phyloP scores from a whole-genome alignment of 345 rosid genomes.

The Citrus maxima region DNA sequence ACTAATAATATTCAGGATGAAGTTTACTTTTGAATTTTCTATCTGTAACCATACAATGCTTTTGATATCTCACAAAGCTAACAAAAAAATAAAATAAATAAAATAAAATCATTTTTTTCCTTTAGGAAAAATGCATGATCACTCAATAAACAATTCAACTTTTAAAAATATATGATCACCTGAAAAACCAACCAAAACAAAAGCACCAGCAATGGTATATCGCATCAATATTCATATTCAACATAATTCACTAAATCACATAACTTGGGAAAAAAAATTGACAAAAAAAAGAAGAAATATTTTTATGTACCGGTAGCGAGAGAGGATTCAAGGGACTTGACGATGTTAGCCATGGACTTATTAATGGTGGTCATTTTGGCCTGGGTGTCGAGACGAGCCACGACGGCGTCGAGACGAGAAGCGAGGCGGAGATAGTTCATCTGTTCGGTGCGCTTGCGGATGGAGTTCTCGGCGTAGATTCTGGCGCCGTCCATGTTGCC shows the following conservation, averaged over 20 bases:
- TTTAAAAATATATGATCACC: not conserved
- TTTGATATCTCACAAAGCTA: not conserved
- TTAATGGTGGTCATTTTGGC: slow-evolving; percentile 92
- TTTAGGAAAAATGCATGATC: not conserved
- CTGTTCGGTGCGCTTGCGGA: slow-evolving; percentile 94
- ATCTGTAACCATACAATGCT: not conserved
- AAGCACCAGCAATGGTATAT: not conserved
- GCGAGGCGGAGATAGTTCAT: slow-evolving; percentile 95
- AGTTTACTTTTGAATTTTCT: not conserved
- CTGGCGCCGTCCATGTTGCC: slow-evolving; percentile 99
- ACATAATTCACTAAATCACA: not conserved
- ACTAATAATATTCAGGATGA: not conserved
- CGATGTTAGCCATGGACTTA: slow-evolving; percentile 84
- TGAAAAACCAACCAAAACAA: not conserved
- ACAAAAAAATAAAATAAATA: not conserved
- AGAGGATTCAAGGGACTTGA: slow-evolving; percentile 90
- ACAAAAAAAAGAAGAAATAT: not conserved
- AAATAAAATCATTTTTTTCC: too few species aligned
- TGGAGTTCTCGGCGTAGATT: slow-evolving; percentile 96
- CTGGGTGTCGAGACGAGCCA: slow-evolving; percentile 90
- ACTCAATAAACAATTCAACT: not conserved
- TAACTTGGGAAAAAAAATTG: not conserved
- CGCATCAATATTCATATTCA: too few species aligned
- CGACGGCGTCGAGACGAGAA: slow-evolving; percentile 93
- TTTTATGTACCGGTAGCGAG: slow-evolving; percentile 65